phyloP scores from a whole-genome alignment of 768 basidiomycete species.

The Thelephora aurantiotincta region DNA sequence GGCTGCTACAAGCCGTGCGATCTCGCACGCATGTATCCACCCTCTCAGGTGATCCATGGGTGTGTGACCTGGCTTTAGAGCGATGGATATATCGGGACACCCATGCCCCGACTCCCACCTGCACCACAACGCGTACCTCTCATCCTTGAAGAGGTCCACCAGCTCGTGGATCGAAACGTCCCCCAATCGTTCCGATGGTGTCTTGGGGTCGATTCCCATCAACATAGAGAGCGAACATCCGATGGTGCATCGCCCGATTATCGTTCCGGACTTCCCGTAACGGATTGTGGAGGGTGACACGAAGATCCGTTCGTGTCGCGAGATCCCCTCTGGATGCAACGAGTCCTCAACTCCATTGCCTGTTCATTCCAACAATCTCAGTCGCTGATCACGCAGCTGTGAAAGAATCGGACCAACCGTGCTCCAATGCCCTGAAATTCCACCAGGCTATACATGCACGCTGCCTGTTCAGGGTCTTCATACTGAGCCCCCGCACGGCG shows the following conservation, averaged over 20 bases:
- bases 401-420: conserved; percentile 2
- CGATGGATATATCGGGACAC: conserved; percentile 24
- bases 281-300: conserved; percentile 23
- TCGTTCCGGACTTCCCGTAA: conserved; percentile 18
- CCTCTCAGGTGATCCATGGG: conserved; percentile 38
- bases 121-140: conserved; percentile 44
- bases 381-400: neutral
- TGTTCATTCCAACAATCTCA: conserved; percentile 1
- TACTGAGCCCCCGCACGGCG: conserved; percentile 41
- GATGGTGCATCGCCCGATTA: conserved; percentile 33
- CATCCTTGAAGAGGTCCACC: conserved; percentile 25
- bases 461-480: conserved; percentile 48
- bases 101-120: conserved; percentile 13
- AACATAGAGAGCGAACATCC: conserved; percentile 31
- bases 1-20: conserved; percentile 2
- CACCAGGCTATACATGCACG: conserved; percentile 41
- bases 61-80: conserved; percentile 35
- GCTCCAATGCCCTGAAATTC: conserved; percentile 16
- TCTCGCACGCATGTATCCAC: conserved; percentile 26
- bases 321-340: conserved; percentile 23
- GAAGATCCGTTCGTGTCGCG: conserved; percentile 32
- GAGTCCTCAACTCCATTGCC: conserved; percentile 5
- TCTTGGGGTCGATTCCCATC: conserved; percentile 8
- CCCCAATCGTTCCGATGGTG: conserved; percentile 7
- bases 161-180: conserved; percentile 13